Conservation (phyloP, 495 filamentous ascomycete genomes). For the Darksidea phi region DNA sequence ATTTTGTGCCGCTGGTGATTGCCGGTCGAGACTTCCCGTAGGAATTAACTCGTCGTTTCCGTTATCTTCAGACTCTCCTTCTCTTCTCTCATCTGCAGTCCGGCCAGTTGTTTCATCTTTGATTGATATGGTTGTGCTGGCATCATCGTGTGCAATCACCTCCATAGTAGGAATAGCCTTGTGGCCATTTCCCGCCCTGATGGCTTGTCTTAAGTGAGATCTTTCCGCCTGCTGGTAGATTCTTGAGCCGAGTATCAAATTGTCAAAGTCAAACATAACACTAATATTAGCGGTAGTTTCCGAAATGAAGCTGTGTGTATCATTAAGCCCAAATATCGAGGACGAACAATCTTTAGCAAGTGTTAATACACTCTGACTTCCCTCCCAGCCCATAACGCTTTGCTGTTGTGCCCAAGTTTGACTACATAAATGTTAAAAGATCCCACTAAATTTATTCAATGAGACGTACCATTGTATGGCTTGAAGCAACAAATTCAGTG, state of each 20-base stretch:
- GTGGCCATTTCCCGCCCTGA: background rate
- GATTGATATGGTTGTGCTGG: too few relatives aligned
- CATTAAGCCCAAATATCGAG: background rate
- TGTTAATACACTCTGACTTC: background rate
- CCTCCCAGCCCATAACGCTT: background rate
- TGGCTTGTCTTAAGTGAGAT: conserved; percentile 1
- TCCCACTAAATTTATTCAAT: background rate
- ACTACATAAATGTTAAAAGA: background rate
- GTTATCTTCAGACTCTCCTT: too few relatives aligned
- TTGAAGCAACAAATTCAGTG: background rate
- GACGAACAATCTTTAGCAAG: conserved; percentile 1
- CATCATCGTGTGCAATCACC: background rate
- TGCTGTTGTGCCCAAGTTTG: background rate
- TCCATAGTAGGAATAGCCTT: background rate
- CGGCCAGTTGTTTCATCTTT: too few relatives aligned
- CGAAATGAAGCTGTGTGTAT: background rate
- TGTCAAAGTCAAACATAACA: conserved; percentile 1
- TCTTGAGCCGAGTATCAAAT: background rate
- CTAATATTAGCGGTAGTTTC: background rate
- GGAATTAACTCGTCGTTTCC: too few relatives aligned
- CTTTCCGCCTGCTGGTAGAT: conserved; percentile 2
- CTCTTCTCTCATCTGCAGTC: too few relatives aligned
- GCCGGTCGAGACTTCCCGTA: too few relatives aligned
- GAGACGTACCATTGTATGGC: background rate
- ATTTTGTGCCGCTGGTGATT: too few relatives aligned